A percentile compares a stretch with the other conserved stretches of the same genome.
These are phyloP conservation scores for Glycine latifolia DNA, from an alignment of 306 rosid species.

Conservation along the genomic window DNA sequence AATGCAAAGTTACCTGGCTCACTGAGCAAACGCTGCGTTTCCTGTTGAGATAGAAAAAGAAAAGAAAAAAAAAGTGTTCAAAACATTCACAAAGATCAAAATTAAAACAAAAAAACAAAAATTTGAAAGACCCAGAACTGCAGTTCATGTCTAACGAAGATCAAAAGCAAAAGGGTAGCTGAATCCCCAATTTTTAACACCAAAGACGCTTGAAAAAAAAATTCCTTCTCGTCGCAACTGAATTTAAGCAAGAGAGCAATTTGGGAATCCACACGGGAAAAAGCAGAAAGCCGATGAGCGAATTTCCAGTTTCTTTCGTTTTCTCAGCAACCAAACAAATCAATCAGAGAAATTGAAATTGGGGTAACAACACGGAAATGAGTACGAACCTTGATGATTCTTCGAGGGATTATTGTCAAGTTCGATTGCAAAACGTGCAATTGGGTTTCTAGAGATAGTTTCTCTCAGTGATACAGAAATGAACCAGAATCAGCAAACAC, in stretches of 20 bases:
- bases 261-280: background rate
- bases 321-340: conserved; percentile 32
- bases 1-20: conserved; percentile 72
- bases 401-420: conserved; percentile 76
- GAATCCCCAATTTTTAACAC: conserved; percentile 3
- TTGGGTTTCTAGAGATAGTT: conserved; percentile 58
- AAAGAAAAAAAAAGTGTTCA: conserved; percentile 9
- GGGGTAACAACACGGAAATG: conserved; percentile 50
- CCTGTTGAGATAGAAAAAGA: conserved; percentile 57
- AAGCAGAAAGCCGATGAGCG: background rate
- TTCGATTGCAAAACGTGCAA: conserved; percentile 65
- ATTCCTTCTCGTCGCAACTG: background rate
- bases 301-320: conserved; percentile 14
- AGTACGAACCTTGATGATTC: conserved; percentile 71
- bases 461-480: background rate
- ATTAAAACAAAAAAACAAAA: background rate
- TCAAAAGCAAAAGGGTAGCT: conserved; percentile 13
- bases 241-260: background rate
- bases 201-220: background rate
- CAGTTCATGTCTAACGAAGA: conserved; percentile 21
- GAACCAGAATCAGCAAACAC: background rate
- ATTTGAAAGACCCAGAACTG: conserved; percentile 34
- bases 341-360: conserved; percentile 47
- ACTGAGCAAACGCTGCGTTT: conserved; percentile 95
- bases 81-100: conserved; percentile 16